Evolutionary conservation across 176 grass and related monocot genomes (phyloP).

Genomic region (Eragrostis nindensis): DNA sequence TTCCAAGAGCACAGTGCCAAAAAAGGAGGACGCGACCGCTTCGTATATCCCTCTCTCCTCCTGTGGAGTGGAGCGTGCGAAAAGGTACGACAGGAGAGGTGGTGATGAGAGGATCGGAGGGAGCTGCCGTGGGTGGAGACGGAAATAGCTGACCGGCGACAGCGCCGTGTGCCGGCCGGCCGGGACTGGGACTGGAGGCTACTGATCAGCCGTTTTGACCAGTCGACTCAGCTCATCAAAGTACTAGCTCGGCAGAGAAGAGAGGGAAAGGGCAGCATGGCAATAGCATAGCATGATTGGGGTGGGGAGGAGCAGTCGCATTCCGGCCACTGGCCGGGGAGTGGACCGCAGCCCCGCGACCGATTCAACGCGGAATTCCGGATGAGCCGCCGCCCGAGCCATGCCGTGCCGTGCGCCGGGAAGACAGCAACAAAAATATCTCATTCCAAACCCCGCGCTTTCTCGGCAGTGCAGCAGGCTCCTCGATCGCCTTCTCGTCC

Average conservation of each 20-base stretch:
- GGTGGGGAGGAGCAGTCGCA: neutral
- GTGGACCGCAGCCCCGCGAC: neutral
- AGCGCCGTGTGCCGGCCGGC: slow-evolving; percentile 19
- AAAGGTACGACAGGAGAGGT: neutral
- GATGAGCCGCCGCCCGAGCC: no score
- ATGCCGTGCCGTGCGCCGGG: neutral
- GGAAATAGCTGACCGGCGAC: neutral
- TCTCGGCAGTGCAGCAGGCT: neutral
- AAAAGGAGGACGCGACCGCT: no score
- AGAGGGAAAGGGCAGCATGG: neutral
- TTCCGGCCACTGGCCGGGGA: neutral
- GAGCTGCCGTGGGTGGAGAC: neutral
- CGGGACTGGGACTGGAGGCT: no score
- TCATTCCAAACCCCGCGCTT: neutral
- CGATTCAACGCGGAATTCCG: neutral
- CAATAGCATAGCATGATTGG: neutral
- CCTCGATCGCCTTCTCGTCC: neutral
- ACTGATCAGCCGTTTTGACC: neutral
- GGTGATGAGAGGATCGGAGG: neutral
- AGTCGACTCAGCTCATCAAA: no score
- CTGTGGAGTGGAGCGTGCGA: neutral
- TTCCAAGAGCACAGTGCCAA: no score
- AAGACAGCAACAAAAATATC: neutral
- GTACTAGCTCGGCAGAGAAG: no score
- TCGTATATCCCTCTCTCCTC: no score